Evolutionary conservation across 225 moss, liverwort and hornwort species (phyloP), one percentile per base, ranked within the genome.

Genomic region (Pseudisothecium myosuroides): DNA sequence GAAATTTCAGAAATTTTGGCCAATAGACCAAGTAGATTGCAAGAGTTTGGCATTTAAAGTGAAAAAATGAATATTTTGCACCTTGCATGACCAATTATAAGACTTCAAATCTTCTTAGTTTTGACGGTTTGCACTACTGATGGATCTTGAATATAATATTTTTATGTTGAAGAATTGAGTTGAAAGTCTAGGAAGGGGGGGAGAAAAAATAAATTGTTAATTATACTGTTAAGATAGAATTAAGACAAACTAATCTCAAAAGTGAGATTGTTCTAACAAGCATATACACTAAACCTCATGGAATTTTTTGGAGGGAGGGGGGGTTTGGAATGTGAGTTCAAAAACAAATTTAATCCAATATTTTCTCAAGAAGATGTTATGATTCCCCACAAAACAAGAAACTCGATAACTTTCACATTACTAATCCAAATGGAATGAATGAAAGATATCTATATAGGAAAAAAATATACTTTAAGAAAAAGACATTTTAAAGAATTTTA

Each of bases 301-400:
- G 12, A 18, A 18, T 32, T 43, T 11, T 43, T 74, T 69, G 11
- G 4, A 4, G 0, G 10, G 2, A 2, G 4, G 4, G 20, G 5
- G 6, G 9, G 0, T 31, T 50, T 20, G 7, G 3, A 76, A 12
- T 21, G 20, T 76, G 8, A 32, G 5, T 12, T 39, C 0, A 20
- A 50, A 34, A 76, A 32, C 0, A 7, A 49, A 50, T 75, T 7
- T 0, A 19, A 73, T 12, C 1, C 1, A 34, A 76, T 12, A 50
- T 20, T 20, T 76, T 20, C 0, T 12, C 2, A 7, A 50, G 3
- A 50, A 13, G 5, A 12, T 76, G 21, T 7, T 75, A 7, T 34
- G 1, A 76, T 50, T 50, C 0, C 2, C 6, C 1, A 21, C 2
- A 32, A 47, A 50, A 50, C 3, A 76, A 76, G 17, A 32, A 50